A percentile compares a stretch with the other conserved stretches of the same genome.
phyloP scores from a whole-genome alignment of 2,329 filamentous ascomycete genomes.

The Cladosporium velox region DNA sequence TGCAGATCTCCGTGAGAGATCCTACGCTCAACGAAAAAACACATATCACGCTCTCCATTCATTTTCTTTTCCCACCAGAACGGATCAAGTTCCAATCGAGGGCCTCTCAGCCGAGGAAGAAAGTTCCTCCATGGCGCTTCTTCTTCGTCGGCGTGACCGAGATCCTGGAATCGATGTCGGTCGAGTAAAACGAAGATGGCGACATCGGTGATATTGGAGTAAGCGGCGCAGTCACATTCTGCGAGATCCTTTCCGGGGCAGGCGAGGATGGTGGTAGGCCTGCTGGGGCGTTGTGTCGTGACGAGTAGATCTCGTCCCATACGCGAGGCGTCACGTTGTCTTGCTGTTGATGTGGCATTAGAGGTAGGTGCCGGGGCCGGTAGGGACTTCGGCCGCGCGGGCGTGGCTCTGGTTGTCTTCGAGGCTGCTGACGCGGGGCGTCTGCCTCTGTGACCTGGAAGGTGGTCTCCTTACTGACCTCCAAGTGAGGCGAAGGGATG shows the following conservation, averaged over 20 bases:
- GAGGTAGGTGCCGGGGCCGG: conserved; percentile 6
- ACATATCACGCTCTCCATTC: background rate
- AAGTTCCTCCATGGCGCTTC: conserved; percentile 9
- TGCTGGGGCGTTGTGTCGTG: conserved; percentile 1
- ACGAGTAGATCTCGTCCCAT: background rate
- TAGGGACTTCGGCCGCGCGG: background rate
- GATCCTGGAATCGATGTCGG: background rate
- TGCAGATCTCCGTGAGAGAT: background rate
- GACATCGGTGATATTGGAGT: conserved; percentile 6
- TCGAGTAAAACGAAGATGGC: background rate
- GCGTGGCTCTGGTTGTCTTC: background rate
- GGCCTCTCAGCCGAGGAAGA: conserved; percentile 1
- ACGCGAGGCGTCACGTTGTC: conserved; percentile 8
- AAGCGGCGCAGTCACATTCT: background rate
- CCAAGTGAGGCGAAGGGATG: background rate
- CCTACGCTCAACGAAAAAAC: background rate
- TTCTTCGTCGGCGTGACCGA: background rate
- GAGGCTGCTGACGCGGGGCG: background rate
- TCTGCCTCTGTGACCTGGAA: conserved; percentile 9
- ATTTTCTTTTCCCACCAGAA: background rate
- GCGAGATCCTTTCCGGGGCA: background rate
- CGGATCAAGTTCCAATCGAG: background rate
- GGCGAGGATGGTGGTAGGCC: conserved; percentile 2
- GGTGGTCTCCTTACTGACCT: conserved; percentile 16
- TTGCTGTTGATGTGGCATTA: background rate